Percentiles rank a stretch among this genome's conserved stretches.
phyloP scores from a whole-genome alignment of 2,329 filamentous ascomycete species.

The Sporothrix inflata region DNA sequence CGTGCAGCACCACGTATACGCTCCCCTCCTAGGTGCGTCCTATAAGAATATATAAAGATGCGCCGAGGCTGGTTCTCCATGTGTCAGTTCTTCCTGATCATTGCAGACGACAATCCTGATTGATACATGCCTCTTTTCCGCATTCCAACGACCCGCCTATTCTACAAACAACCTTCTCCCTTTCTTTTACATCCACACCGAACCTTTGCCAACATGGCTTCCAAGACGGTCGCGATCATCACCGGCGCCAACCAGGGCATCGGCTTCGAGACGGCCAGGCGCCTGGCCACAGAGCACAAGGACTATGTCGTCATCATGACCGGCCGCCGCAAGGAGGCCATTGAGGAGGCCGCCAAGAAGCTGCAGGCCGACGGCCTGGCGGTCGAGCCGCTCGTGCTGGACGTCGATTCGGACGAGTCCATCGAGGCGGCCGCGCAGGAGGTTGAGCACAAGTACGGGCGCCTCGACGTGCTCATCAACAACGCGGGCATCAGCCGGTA shows the following conservation, averaged over 20 bases:
- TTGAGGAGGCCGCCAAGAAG: conserved; percentile 41
- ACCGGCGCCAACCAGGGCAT: conserved; percentile 50
- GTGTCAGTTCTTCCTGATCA: neutral
- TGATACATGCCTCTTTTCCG: neutral
- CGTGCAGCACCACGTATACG: neutral
- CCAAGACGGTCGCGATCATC: conserved; percentile 40
- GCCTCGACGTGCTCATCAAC: conserved; percentile 42
- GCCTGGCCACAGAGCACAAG: conserved; percentile 43
- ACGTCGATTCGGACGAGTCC: conserved; percentile 48
- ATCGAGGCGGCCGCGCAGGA: conserved; percentile 43
- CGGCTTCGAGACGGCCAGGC: conserved; percentile 47
- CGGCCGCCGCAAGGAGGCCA: conserved; percentile 44
- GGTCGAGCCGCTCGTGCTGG: conserved; percentile 46
- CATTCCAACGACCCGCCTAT: neutral
- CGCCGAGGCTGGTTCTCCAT: neutral
- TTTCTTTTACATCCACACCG: neutral
- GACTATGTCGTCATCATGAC: conserved; percentile 47
- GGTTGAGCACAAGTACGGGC: conserved; percentile 40
- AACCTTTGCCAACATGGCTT: conserved; percentile 21
- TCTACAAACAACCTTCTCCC: neutral
- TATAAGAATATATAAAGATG: conserved; percentile 5
- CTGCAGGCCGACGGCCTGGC: conserved; percentile 38
- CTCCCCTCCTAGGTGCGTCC: no score
- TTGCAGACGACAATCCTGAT: neutral
- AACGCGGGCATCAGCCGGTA: conserved; percentile 37